phyloP scores from a whole-genome alignment of 2,329 filamentous ascomycete genomes.

The Aspergillus sp. region DNA sequence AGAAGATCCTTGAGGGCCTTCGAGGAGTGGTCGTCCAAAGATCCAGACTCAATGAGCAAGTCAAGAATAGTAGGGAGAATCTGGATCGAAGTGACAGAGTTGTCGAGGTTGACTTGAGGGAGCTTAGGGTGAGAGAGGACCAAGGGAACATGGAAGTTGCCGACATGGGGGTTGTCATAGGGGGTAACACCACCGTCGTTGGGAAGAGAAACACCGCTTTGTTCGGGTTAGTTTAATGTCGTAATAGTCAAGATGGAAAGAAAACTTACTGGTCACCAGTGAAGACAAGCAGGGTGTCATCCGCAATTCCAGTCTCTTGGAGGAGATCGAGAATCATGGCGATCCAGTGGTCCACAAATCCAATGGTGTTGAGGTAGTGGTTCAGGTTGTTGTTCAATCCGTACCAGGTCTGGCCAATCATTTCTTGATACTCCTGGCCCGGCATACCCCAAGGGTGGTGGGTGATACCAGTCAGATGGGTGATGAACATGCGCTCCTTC shows the following conservation, averaged over 20 bases:
- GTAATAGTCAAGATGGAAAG: neutral
- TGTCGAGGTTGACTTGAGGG: slow-evolving; percentile 22
- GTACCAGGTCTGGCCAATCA: neutral
- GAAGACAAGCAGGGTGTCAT: slow-evolving; percentile 31
- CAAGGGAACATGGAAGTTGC: slow-evolving; percentile 31
- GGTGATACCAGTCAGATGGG: slow-evolving; percentile 29
- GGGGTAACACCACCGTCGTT: slow-evolving; percentile 30
- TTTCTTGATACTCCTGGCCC: neutral
- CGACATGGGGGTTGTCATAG: slow-evolving; percentile 29
- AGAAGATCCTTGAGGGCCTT: slow-evolving; percentile 20
- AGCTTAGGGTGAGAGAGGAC: slow-evolving; percentile 29
- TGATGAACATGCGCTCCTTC: slow-evolving; percentile 27
- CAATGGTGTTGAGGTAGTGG: slow-evolving; percentile 26
- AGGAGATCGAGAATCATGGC: slow-evolving; percentile 24
- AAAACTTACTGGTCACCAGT: slow-evolving; percentile 27
- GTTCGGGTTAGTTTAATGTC: neutral
- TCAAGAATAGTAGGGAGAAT: slow-evolving; percentile 28
- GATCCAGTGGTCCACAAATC: slow-evolving; percentile 27
- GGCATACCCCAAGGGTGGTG: slow-evolving; percentile 25
- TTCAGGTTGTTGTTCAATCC: slow-evolving; percentile 19
- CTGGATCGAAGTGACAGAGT: slow-evolving; percentile 23
- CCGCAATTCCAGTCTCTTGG: slow-evolving; percentile 24
- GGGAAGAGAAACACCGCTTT: slow-evolving; percentile 27
- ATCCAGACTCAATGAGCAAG: slow-evolving; percentile 25
- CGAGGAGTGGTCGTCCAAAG: slow-evolving; percentile 17